Base-by-base conservation (phyloP, 2,329 filamentous ascomycete species). In the Pseudohalonectria lignicola region DNA sequence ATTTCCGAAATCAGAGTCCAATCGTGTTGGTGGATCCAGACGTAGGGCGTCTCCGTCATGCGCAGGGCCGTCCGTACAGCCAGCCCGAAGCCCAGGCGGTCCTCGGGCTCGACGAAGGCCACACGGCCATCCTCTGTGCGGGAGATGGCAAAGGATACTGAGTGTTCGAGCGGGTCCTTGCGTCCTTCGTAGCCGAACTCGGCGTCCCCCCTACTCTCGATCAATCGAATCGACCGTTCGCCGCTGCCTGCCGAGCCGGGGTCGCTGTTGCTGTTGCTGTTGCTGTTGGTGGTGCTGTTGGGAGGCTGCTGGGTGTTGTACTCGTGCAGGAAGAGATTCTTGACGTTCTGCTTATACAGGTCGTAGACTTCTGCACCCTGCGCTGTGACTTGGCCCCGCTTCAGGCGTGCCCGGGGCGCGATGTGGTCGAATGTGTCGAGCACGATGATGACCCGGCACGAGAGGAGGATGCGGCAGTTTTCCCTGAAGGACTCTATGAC, bases 1-100 rank as follows among this genome's bases (percentile, higher is more conserved):
- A 75, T 56, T 34, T 63, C 53, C 2, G 59, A 51, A 13, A 63
- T 55, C 0, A 75, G 51, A 5, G 60, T 55, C 71, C 71, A 75
- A 51, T 75, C 71, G 46, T 75, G 71, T 51, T 75, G 71, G 43
- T 74, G 70, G 0, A 75, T 53, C 70, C 71, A 75, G 13, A 73
- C 68, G 33, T 71, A 71, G 0, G 67, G 65, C 2, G 71, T 74
- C 11, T 52, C 43, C 0, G 62, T 57, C 5, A 60, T 38, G 3
- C 69, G 57, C 33, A 75, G 49, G 0, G 69, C 71, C 0, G 67
- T 66, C 11, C 71, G 66, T 16, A 75, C 68, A 1, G 64, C 69
- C 1, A 75, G 54, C 0, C 69, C 71, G 34, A 75, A 75, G 0
- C 71, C 71, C 2, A 75, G 48, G 1, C 67, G 60, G 25, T 57